A percentile compares a stretch with the other conserved stretches of the same genome.
phyloP scores from a whole-genome alignment of 176 grass and related monocot species.

The Musa schizocarpa region DNA sequence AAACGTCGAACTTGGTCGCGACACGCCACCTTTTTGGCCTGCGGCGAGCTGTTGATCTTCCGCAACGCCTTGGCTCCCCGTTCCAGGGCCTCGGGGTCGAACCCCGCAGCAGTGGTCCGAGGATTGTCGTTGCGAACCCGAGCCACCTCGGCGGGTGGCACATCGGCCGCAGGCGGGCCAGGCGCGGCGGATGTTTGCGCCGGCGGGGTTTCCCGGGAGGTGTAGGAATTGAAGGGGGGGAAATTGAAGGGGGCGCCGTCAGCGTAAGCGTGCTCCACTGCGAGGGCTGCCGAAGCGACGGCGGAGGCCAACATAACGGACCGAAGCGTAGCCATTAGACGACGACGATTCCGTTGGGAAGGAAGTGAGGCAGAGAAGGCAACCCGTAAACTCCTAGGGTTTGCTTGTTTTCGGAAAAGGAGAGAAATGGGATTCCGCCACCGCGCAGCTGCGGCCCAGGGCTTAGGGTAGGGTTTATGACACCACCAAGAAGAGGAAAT shows the following conservation, averaged over 20 bases:
- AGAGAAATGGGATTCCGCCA: background rate
- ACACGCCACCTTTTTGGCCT: conserved; percentile 52
- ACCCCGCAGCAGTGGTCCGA: conserved; percentile 56
- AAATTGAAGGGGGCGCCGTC: conserved; percentile 40
- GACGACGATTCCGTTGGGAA: background rate
- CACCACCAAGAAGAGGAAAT: background rate
- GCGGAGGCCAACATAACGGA: conserved; percentile 19
- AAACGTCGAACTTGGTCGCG: background rate
- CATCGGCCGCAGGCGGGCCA: background rate
- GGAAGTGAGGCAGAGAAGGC: background rate
- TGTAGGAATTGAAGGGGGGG: conserved; percentile 30
- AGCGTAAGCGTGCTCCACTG: conserved; percentile 34
- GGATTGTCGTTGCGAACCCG: conserved; percentile 63
- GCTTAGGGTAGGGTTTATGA: background rate
- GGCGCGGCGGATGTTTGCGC: background rate
- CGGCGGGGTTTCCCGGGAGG: background rate
- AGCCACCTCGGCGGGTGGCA: conserved; percentile 30
- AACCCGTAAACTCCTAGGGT: background rate
- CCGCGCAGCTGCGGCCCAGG: background rate
- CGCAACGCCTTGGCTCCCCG: conserved; percentile 35
- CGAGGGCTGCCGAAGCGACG: conserved; percentile 16
- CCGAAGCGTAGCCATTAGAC: background rate
- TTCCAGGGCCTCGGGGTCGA: conserved; percentile 71
- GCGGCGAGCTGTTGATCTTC: conserved; percentile 22
- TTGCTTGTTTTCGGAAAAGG: background rate